Evolutionary conservation across 2,329 filamentous ascomycete genomes (phyloP).

Genomic region (Aspergillus ochraceus): DNA sequence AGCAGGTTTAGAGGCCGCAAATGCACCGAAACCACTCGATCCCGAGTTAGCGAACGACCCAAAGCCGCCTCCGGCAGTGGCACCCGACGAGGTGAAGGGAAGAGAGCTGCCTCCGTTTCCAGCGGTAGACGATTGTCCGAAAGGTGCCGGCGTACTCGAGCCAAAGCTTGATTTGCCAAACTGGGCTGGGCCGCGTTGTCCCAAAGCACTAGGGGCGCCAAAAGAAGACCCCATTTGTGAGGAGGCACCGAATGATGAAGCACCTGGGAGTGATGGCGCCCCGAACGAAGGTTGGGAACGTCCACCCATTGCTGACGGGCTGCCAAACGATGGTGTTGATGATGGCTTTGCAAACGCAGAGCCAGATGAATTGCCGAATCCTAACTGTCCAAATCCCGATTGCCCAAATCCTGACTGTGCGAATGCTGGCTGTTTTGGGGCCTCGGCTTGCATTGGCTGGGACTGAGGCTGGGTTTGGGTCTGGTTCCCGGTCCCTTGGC

Average conservation of each 20-base stretch:
- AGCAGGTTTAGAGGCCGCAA: constrained; percentile 25
- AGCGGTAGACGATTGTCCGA: constrained; percentile 34
- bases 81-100: constrained; percentile 21
- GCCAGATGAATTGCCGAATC: constrained; percentile 34
- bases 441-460: constrained; percentile 11
- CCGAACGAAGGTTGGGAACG: constrained; percentile 27
- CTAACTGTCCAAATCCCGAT: constrained; percentile 23
- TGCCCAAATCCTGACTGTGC: constrained; percentile 28
- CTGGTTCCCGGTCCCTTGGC: constrained; percentile 52
- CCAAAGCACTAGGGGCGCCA: constrained; percentile 36
- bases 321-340: constrained; percentile 37
- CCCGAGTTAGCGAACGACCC: constrained; percentile 31
- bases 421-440: constrained; percentile 25
- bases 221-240: constrained; percentile 31
- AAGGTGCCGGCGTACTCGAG: constrained; percentile 19
- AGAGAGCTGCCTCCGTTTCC: constrained; percentile 24
- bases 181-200: constrained; percentile 24
- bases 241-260: constrained; percentile 31
- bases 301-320: constrained; percentile 28
- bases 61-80: constrained; percentile 33
- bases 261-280: constrained; percentile 36
- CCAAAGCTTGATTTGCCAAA: constrained; percentile 38
- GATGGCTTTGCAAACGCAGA: constrained; percentile 21
- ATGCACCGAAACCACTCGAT: constrained; percentile 24
- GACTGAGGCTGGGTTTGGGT: constrained; percentile 19